Evolutionary conservation across 2,329 filamentous ascomycete species (phyloP), one percentile per base, ranked within the genome.

Genomic region (Monilinia aucupariae): DNA sequence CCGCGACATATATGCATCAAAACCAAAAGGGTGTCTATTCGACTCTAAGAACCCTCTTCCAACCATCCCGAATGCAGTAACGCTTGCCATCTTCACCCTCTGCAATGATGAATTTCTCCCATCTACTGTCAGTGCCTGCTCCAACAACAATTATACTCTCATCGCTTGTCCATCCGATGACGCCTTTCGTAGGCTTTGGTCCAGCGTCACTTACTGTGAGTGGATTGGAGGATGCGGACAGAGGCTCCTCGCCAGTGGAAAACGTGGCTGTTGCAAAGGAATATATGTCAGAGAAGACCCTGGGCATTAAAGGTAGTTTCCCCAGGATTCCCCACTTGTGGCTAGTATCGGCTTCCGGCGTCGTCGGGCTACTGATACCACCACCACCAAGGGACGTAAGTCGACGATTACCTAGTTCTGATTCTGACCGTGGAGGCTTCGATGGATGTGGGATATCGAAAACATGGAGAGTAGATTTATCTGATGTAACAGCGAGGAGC

Each of bases 401-500:
- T 59, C 75, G 75, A 64, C 74, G 73, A 64, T 72, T 45, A 4
- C 69, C 68, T 43, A 69, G 64, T 41, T 73, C 52, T 52, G 73
- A 71, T 43, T 76, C 76, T 59, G 76, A 74, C 56, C 61, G 70
- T 59, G 62, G 62, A 64, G 63, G 74, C 66, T 77, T 78, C 58
- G 78, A 79, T 10, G 80, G 78, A 64, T 83, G 82, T 4, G 88
- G 88, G 0, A 97, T 81, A 72, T 97, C 92, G 73, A 97, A 99
- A 45, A 99, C 83, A 76, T 99, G 94, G 13, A 99, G 81, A 0
- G 92, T 99, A 7, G 91, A 92, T 77, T 97, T 99, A 79, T 99
- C 94, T 1, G 92, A 97, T 0, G 93, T 97, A 66, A 92, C 93
- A 32, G 94, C 94, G 13, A 97, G 82, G 72, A 92, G 83, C 50